Evolutionary conservation across 2,329 filamentous ascomycete genomes (phyloP).

Genomic region (Apiospora pterosperma): DNA sequence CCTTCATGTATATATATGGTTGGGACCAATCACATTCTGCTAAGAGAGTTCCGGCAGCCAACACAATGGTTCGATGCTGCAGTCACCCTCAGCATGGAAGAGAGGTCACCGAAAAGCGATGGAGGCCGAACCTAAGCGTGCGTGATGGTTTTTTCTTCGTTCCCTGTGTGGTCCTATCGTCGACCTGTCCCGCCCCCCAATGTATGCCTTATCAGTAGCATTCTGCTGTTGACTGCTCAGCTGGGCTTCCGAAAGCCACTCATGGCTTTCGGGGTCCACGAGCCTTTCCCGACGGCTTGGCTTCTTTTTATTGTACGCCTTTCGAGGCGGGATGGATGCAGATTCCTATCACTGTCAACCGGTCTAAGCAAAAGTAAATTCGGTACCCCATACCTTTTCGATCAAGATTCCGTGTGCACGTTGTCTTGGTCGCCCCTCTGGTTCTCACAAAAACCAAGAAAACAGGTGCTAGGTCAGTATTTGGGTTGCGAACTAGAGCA

Average conservation of each 20-base stretch:
- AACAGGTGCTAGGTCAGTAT: background rate
- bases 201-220: background rate
- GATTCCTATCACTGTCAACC: background rate
- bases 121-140: background rate
- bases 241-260: background rate
- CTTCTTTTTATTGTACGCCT: background rate
- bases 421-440: background rate
- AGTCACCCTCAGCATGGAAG: background rate
- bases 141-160: background rate
- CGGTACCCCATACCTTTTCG: background rate
- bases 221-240: background rate
- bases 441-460: background rate
- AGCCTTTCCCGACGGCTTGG: background rate
- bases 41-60: background rate
- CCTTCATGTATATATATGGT: background rate
- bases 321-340: background rate
- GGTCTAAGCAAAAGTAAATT: background rate
- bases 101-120: background rate
- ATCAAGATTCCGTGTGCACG: background rate
- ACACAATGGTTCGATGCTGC: conserved; percentile 1
- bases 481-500: background rate
- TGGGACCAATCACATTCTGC: background rate
- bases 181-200: too few species aligned
- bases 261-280: background rate
- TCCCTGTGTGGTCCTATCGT: too few species aligned